Percentiles rank a stretch among this genome's conserved stretches.
Evolutionary conservation across 768 basidiomycete genomes (phyloP).

Genomic region (Clathrus columnatus): DNA sequence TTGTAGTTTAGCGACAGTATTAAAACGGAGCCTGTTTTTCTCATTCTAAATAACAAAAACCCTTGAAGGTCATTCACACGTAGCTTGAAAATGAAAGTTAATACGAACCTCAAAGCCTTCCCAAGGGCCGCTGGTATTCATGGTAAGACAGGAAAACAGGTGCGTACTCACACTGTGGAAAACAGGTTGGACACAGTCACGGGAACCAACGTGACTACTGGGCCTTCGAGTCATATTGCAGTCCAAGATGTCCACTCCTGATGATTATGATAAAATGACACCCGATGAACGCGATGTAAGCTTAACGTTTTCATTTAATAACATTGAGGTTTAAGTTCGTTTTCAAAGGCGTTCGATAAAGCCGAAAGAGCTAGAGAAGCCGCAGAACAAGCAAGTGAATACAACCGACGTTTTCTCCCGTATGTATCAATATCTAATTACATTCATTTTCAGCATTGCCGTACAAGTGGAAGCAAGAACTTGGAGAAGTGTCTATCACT

Average conservation of each 20-base stretch:
- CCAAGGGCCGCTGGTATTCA: constrained; percentile 61
- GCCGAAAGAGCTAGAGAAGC: constrained; percentile 59
- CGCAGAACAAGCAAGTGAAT: constrained; percentile 77
- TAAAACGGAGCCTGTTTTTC: constrained; percentile 60
- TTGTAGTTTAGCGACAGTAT: constrained; percentile 82
- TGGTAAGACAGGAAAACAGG: constrained; percentile 25
- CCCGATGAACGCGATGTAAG: constrained; percentile 60
- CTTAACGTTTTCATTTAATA: not conserved
- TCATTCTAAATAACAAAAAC: constrained; percentile 47
- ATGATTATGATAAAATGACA: constrained; percentile 65
- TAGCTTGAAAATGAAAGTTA: constrained; percentile 6
- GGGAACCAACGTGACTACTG: not conserved
- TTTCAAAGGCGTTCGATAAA: constrained; percentile 41
- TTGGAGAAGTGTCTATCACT: constrained; percentile 76
- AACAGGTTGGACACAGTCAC: constrained; percentile 3
- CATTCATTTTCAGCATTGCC: constrained; percentile 49
- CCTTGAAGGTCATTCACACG: constrained; percentile 5
- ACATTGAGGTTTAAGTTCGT: not conserved
- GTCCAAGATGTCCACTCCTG: constrained; percentile 25
- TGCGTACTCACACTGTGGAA: too few species aligned
- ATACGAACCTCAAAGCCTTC: constrained; percentile 61
- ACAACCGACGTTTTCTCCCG: constrained; percentile 15
- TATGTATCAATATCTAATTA: constrained; percentile 16
- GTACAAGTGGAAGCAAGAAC: constrained; percentile 85
- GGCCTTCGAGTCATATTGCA: not conserved